Base-by-base conservation (phyloP, 1,284 basidiomycete species). In the Marasmius sp. region DNA sequence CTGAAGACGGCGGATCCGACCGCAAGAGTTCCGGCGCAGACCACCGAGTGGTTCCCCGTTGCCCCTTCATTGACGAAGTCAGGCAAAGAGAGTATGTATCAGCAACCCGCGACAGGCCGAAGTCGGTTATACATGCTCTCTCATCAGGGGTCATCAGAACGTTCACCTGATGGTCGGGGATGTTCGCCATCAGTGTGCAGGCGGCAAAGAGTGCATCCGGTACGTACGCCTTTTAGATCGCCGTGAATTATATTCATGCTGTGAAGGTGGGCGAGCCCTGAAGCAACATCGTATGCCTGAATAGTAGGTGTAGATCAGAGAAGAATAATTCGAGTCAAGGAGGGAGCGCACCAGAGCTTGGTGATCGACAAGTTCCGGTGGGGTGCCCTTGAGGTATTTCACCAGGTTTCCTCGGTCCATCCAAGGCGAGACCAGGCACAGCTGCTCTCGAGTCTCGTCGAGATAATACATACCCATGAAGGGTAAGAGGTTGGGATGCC, bases 141-240 rank as follows among this genome's bases (percentile, higher is more conserved):
- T 59, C 64, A 0, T 65, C 59, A 74, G 75, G 38, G 70, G 68
- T 74, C 77, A 41, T 43, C 64, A 51, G 41, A 7, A 45, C 12
- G 20, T 45, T 45, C 16, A 45, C 6, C 43, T 45, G 20, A 18
- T 52, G 5, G 14, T 7, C 20, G 5, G 16, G 43, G 6, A 14
- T 41, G 39, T 41, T 45, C 20, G 14, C 6, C 20, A 45, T 16
- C 14, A 16, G 14, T 5, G 43, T 6, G 1, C 48, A 41, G 47
- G 10, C 18, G 20, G 34, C 39, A 18, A 18, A 16, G 34, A 49
- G 27, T 12, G 3, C 18, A 11, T 57, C 12, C 20, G 41, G 50
- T 47, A 58, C 77, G 68, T 61, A 77, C 77, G 48, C 68, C 70
- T 58, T 78, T 80, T 39, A 80, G 61, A 54, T 79, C 78, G 27